Percentiles rank a stretch among this genome's conserved stretches.
phyloP scores from a whole-genome alignment of 768 basidiomycete genomes.

The Sarcomyxa edulis region DNA sequence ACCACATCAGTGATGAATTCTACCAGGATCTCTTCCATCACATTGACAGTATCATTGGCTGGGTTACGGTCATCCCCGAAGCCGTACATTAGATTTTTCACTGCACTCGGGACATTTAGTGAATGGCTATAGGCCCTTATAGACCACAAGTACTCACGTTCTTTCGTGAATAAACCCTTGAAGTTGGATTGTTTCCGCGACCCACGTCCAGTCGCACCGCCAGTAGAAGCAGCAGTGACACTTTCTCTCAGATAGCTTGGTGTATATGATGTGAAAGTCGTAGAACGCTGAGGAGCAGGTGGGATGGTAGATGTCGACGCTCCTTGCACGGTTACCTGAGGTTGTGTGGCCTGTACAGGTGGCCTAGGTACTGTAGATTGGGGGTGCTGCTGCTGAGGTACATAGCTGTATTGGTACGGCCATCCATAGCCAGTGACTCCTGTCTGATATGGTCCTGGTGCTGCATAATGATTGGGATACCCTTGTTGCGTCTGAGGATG shows the following conservation, averaged over 20 bases:
- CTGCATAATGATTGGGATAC: conserved; percentile 44
- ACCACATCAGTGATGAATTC: conserved; percentile 91
- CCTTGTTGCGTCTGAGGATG: too few relatives aligned
- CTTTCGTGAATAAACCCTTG: conserved; percentile 76
- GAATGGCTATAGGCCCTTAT: conserved; percentile 9
- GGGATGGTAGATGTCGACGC: conserved; percentile 13
- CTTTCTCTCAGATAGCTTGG: conserved; percentile 48
- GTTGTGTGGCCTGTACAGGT: conserved; percentile 10
- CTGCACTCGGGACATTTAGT: conserved; percentile 37
- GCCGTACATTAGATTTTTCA: conserved; percentile 85
- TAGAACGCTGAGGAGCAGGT: conserved; percentile 29
- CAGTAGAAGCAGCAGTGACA: conserved; percentile 31
- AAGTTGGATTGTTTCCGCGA: conserved; percentile 61
- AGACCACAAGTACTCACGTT: conserved; percentile 45
- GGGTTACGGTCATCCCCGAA: conserved; percentile 92
- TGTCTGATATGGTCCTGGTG: conserved; percentile 47
- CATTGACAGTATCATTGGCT: conserved; percentile 80
- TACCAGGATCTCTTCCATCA: conserved; percentile 91
- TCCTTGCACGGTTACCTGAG: conserved; percentile 17
- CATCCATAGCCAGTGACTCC: conserved; percentile 70
- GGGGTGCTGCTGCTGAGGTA: conserved; percentile 30
- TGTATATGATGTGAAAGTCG: conserved; percentile 54
- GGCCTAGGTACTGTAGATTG: conserved; percentile 13
- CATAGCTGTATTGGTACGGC: conserved; percentile 67
- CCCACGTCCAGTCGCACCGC: conserved; percentile 39